Conservation (phyloP, 2,329 filamentous ascomycete species). For the Pseudovirgaria hyperparasitica region DNA sequence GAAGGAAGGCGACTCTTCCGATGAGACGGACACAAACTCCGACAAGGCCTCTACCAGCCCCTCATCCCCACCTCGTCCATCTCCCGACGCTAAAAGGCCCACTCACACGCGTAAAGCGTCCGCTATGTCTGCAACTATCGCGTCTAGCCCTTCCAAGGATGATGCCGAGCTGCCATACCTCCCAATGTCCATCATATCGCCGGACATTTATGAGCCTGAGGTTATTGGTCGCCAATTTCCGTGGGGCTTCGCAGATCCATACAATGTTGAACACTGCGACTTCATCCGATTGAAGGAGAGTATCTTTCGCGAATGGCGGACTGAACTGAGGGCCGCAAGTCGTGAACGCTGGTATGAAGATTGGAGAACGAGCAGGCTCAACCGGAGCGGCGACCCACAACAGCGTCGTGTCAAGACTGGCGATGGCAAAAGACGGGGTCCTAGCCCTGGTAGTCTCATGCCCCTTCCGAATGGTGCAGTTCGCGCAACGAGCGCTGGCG, state of each 20-base stretch:
- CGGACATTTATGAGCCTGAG: conserved; percentile 74
- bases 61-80: conserved; percentile 18
- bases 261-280: conserved; percentile 85
- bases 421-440: too few relatives aligned
- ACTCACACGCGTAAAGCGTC: conserved; percentile 28
- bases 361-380: conserved; percentile 59
- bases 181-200: conserved; percentile 86
- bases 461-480: too few relatives aligned
- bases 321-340: conserved; percentile 79
- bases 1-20: conserved; percentile 23
- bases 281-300: conserved; percentile 82
- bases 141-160: too few relatives aligned
- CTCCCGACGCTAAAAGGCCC: conserved; percentile 12
- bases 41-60: conserved; percentile 19
- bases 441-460: too few relatives aligned
- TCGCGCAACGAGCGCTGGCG: too few relatives aligned
- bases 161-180: conserved; percentile 50
- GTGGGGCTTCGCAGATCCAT: conserved; percentile 94
- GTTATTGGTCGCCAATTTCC: conserved; percentile 79
- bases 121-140: conserved; percentile 24
- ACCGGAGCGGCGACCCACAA: too few relatives aligned
- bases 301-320: conserved; percentile 87
- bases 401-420: too few relatives aligned
- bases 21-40: conserved; percentile 19
- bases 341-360: conserved; percentile 90